Conservation (phyloP, 2,329 filamentous ascomycete genomes). For the Cladophialophora exuberans region DNA sequence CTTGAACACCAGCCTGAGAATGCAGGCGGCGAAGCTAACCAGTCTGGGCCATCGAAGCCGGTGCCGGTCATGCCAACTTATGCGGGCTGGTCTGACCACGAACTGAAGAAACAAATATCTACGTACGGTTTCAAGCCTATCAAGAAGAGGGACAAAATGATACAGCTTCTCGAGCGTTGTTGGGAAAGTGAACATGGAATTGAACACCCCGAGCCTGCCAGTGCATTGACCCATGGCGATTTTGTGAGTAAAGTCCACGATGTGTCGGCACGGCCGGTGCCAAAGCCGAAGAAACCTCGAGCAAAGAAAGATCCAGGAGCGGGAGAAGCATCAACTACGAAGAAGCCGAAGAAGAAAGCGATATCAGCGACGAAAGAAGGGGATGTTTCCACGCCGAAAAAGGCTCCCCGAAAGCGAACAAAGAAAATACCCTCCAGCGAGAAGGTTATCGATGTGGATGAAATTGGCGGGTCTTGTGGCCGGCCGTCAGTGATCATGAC, state of each 20-base stretch:
- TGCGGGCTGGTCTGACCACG: conserved; percentile 62
- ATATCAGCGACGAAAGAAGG: conserved; percentile 20
- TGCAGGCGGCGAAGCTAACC: neutral
- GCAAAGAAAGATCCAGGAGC: conserved; percentile 26
- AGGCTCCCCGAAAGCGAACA: conserved; percentile 10
- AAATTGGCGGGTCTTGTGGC: conserved; percentile 10
- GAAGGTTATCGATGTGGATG: conserved; percentile 32
- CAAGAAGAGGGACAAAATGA: conserved; percentile 69
- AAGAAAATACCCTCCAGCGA: conserved; percentile 19
- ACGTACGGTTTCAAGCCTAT: conserved; percentile 74
- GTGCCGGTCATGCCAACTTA: conserved; percentile 57
- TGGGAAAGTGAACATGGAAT: conserved; percentile 63
- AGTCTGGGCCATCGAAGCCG: neutral
- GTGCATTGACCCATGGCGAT: conserved; percentile 27
- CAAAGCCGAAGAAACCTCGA: conserved; percentile 28
- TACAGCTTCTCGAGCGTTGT: conserved; percentile 69
- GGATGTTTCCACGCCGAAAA: conserved; percentile 1
- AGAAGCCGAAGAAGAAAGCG: conserved; percentile 28
- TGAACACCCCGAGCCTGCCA: conserved; percentile 1
- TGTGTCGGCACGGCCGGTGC: conserved; percentile 26
- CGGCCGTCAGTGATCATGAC: neutral
- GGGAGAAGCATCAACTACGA: conserved; percentile 6
- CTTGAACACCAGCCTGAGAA: neutral
- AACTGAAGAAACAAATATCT: conserved; percentile 64
- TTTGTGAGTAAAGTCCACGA: conserved; percentile 33